phyloP scores from a whole-genome alignment of 2,329 filamentous ascomycete genomes.

The Alternaria solani region DNA sequence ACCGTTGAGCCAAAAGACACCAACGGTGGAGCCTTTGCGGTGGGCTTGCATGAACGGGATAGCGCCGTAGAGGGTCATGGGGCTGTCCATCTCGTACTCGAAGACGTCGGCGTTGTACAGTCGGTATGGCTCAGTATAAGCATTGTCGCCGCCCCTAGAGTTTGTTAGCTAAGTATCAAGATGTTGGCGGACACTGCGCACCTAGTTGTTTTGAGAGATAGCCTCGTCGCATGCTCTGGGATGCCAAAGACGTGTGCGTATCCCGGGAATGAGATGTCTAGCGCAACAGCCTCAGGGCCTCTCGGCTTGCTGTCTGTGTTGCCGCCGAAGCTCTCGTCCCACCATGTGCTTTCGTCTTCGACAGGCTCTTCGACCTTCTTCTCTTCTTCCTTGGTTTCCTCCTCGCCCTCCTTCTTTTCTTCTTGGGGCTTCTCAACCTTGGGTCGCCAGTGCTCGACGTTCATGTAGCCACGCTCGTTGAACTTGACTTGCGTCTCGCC shows the following conservation, averaged over 20 bases:
- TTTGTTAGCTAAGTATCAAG: slow-evolving; percentile 3
- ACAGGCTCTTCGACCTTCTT: slow-evolving; percentile 54
- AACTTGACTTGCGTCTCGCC: slow-evolving; percentile 83
- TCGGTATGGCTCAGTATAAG: slow-evolving; percentile 88
- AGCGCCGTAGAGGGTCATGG: slow-evolving; percentile 97
- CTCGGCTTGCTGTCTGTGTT: slow-evolving; percentile 96
- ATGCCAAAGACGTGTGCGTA: slow-evolving; percentile 95
- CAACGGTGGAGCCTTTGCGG: slow-evolving; percentile 89
- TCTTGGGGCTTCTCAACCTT: slow-evolving; percentile 71
- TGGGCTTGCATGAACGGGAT: slow-evolving; percentile 99
- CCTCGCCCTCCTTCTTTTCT: slow-evolving; percentile 60
- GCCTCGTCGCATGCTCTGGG: slow-evolving; percentile 86
- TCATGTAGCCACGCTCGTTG: slow-evolving; percentile 89
- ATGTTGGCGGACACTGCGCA: slow-evolving; percentile 30
- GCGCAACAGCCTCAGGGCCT: slow-evolving; percentile 87
- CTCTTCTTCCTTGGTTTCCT: slow-evolving; percentile 53
- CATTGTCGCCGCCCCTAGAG: slow-evolving; percentile 75
- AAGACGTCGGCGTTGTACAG: slow-evolving; percentile 98
- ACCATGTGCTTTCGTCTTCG: slow-evolving; percentile 91
- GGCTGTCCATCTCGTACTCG: slow-evolving; percentile 95
- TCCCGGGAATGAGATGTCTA: slow-evolving; percentile 91
- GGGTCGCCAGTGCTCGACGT: slow-evolving; percentile 93
- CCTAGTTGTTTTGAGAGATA: slow-evolving; percentile 90
- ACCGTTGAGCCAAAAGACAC: slow-evolving; percentile 96
- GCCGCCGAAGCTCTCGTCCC: slow-evolving; percentile 95